A percentile compares a stretch with the other conserved stretches of the same genome.
Evolutionary conservation across 192 early-diverging fungal species (phyloP).

Genomic region (Tieghemiomyces parasiticus): DNA sequence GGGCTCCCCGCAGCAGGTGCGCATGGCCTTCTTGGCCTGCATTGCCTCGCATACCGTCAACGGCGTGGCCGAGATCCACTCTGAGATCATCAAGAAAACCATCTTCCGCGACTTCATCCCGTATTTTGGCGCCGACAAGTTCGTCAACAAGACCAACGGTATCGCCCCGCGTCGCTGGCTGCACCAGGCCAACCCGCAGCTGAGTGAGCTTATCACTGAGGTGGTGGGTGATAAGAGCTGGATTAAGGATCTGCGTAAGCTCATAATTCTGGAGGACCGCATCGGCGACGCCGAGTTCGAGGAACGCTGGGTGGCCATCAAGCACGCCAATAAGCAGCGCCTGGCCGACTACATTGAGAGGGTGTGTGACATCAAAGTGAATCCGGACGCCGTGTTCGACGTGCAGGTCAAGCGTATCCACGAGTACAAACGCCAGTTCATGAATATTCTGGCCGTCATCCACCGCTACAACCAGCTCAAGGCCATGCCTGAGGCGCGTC

Average conservation of each 20-base stretch:
- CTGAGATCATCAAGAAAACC: conserved; percentile 59
- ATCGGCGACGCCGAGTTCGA: conserved; percentile 58
- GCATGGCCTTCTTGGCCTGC: conserved; percentile 95
- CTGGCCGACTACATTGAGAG: conserved; percentile 70
- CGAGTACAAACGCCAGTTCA: conserved; percentile 99
- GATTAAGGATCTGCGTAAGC: conserved; percentile 55
- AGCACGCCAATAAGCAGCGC: conserved; percentile 79
- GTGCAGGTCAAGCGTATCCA: conserved; percentile 97
- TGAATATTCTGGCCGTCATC: conserved; percentile 95
- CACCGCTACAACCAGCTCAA: conserved; percentile 82
- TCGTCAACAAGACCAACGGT: conserved; percentile 97
- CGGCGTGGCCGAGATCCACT: conserved; percentile 85
- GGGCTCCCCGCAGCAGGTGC: conserved; percentile 75
- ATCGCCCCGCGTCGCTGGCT: conserved; percentile 95
- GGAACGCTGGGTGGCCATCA: conserved; percentile 77
- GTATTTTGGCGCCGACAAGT: conserved; percentile 73
- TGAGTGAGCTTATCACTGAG: conserved; percentile 68
- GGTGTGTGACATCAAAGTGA: conserved; percentile 54
- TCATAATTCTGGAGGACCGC: conserved; percentile 45
- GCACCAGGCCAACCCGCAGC: conserved; percentile 86
- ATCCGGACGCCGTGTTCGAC: conserved; percentile 85
- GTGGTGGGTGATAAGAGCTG: conserved; percentile 60
- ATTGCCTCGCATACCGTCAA: conserved; percentile 93
- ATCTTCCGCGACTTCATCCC: conserved; percentile 88
- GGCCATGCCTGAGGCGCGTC: conserved; percentile 53